These are phyloP conservation scores for Hypoxylon rubiginosum DNA, from an alignment of 2,329 filamentous ascomycete species.

Conservation along the genomic window DNA sequence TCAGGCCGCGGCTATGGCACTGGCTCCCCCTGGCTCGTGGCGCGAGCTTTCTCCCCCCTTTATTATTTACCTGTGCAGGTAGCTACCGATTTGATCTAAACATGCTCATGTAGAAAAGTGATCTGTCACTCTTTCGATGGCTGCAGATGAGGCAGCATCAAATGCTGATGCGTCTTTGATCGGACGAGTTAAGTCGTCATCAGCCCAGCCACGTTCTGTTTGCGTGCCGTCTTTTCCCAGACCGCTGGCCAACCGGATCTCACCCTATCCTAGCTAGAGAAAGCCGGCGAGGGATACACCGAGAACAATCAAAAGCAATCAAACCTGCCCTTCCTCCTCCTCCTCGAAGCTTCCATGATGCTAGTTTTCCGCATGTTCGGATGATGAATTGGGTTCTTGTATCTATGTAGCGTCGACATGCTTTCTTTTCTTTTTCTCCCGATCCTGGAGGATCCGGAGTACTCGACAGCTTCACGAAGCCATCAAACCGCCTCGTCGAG, in stretches of 20 bases:
- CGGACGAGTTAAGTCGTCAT: neutral
- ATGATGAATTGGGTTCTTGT: neutral
- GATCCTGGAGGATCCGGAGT: neutral
- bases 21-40: neutral
- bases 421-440: neutral
- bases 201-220: neutral
- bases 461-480: neutral
- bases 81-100: neutral
- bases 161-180: neutral
- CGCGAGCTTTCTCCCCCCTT: neutral
- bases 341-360: neutral
- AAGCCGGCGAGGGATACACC: neutral
- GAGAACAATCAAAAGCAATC: neutral
- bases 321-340: neutral
- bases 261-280: neutral
- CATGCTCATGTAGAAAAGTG: neutral
- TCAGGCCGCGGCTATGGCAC: neutral
- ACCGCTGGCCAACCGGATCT: conserved; percentile 4
- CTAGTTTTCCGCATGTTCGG: neutral
- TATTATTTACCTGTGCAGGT: neutral
- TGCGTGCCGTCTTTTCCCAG: neutral
- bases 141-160: neutral
- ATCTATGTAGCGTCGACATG: neutral
- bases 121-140: neutral
- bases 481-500: neutral